These are phyloP conservation scores for Mycena rosella DNA, from an alignment of 768 basidiomycete species.

Conservation along the genomic window DNA sequence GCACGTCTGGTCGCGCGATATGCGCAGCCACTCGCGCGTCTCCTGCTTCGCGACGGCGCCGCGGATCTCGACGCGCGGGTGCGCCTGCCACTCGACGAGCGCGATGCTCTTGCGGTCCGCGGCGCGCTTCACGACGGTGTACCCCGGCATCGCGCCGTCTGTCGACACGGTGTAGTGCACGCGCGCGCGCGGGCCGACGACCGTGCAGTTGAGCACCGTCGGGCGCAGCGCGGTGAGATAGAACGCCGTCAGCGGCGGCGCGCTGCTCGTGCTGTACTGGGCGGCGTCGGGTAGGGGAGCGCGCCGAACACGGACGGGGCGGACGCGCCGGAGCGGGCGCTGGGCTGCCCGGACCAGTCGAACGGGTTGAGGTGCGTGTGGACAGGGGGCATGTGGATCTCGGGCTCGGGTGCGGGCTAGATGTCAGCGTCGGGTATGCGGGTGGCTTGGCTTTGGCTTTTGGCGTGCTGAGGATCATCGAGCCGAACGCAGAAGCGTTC, in stretches of 20 bases:
- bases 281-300: conserved; percentile 64
- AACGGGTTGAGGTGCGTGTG: conserved; percentile 51
- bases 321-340: conserved; percentile 36
- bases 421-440: too few species aligned
- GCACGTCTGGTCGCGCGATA: conserved; percentile 62
- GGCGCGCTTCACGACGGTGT: conserved; percentile 64
- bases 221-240: conserved; percentile 65
- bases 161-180: conserved; percentile 64
- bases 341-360: conserved; percentile 47
- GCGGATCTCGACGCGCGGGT: conserved; percentile 66
- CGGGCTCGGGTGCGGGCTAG: too few species aligned
- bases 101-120: conserved; percentile 60
- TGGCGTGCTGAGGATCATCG: neutral
- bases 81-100: conserved; percentile 69
- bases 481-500: neutral
- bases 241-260: conserved; percentile 48
- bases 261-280: neutral
- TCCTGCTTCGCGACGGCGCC: conserved; percentile 62
- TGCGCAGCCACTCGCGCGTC: conserved; percentile 65
- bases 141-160: conserved; percentile 61
- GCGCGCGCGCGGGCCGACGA: conserved; percentile 63
- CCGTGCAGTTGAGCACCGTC: conserved; percentile 65
- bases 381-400: conserved; percentile 20
- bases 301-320: conserved; percentile 73
- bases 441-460: neutral